Evolutionary conservation across 805 yeast species (phyloP).

Genomic region (Citeromyces nyonsensis): DNA sequence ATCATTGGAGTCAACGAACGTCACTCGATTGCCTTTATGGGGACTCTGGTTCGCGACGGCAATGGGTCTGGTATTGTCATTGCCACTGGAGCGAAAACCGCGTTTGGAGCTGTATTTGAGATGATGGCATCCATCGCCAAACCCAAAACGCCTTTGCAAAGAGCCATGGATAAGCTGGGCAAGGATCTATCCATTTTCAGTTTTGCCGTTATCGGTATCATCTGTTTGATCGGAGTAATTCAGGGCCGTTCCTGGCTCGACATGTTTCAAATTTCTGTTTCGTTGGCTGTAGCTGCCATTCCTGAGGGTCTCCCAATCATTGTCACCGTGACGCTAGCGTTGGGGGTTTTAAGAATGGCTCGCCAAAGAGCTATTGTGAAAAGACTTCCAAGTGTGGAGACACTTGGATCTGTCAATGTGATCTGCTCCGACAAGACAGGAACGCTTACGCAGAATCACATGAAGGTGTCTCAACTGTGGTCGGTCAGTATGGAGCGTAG

Average conservation of each 20-base stretch:
- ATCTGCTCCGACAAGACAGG: slow-evolving; percentile 89
- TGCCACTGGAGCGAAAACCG: slow-evolving; percentile 81
- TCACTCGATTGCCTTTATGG: slow-evolving; percentile 82
- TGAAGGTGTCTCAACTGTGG: slow-evolving; percentile 83
- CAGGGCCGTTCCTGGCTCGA: slow-evolving; percentile 95
- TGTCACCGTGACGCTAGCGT: slow-evolving; percentile 91
- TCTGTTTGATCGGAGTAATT: slow-evolving; percentile 75
- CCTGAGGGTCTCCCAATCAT: slow-evolving; percentile 98
- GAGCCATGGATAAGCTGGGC: slow-evolving; percentile 91
- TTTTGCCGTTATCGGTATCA: slow-evolving; percentile 80
- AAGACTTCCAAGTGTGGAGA: slow-evolving; percentile 88
- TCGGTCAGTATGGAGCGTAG: slow-evolving; percentile 38
- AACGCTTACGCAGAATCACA: slow-evolving; percentile 78
- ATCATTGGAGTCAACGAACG: slow-evolving; percentile 53
- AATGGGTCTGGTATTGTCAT: slow-evolving; percentile 88
- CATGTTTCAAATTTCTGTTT: slow-evolving; percentile 95
- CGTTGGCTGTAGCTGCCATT: slow-evolving; percentile 96
- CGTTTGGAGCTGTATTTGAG: slow-evolving; percentile 87
- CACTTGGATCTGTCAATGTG: slow-evolving; percentile 87
- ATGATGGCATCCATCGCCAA: slow-evolving; percentile 93
- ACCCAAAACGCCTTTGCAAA: slow-evolving; percentile 95
- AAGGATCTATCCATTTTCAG: slow-evolving; percentile 76
- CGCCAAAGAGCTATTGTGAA: slow-evolving; percentile 86
- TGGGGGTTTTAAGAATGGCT: slow-evolving; percentile 96
- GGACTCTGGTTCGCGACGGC: slow-evolving; percentile 93